phyloP scores from a whole-genome alignment of 805 yeast species.

The Hanseniaspora singularis region DNA sequence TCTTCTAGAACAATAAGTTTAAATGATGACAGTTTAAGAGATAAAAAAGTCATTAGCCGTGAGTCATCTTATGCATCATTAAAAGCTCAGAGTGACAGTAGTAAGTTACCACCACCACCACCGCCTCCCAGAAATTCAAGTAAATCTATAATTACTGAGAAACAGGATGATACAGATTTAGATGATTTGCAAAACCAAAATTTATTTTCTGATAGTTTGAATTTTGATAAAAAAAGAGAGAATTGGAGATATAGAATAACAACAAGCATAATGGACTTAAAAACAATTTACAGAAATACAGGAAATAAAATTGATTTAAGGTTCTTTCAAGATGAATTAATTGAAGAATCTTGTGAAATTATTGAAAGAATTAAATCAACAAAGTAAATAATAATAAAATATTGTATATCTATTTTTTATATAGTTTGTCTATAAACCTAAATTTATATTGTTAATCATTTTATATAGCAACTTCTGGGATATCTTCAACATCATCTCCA shows the following conservation, averaged over 20 bases:
- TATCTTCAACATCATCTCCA: too few relatives aligned
- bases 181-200: neutral
- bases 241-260: conserved; percentile 45
- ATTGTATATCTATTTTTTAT: neutral
- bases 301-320: conserved; percentile 20
- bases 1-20: too few relatives aligned
- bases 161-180: conserved; percentile 1
- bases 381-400: neutral
- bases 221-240: conserved; percentile 40
- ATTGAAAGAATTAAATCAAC: neutral
- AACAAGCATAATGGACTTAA: conserved; percentile 28
- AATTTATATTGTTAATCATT: neutral
- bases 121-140: conserved; percentile 26
- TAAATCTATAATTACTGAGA: too few relatives aligned
- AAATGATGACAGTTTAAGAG: too few relatives aligned
- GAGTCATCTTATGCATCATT: too few relatives aligned
- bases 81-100: too few relatives aligned
- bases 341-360: conserved; percentile 21
- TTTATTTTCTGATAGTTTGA: conserved; percentile 12
- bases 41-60: too few relatives aligned
- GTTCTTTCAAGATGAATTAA: conserved; percentile 25
- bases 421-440: neutral
- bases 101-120: conserved; percentile 17
- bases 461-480: conserved; percentile 4
- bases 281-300: conserved; percentile 14